Percentiles rank a stretch among this genome's conserved stretches.
These are phyloP conservation scores for Haplographium delicatum DNA, from an alignment of 495 filamentous ascomycete species.

Conservation along the genomic window DNA sequence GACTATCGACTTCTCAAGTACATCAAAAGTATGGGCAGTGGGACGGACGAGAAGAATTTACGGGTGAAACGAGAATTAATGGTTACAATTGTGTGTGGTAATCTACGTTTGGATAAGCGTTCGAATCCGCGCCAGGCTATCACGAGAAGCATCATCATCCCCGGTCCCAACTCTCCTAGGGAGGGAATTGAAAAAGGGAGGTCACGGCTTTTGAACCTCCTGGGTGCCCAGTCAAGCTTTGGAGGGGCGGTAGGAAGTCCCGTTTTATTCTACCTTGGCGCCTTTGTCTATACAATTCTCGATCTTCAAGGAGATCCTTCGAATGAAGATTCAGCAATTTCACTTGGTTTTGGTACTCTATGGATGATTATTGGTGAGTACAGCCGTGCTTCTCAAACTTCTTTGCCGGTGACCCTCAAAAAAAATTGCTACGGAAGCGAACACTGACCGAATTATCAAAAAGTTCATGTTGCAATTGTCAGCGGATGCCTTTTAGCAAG, in stretches of 20 bases:
- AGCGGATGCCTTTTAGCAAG: conserved; percentile 26
- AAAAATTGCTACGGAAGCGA: no score
- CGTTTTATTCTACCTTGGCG: conserved; percentile 41
- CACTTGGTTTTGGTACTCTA: conserved; percentile 11
- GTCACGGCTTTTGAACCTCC: conserved; percentile 11
- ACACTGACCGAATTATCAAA: no score
- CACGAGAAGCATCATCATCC: conserved; percentile 7
- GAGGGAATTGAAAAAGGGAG: conserved; percentile 4
- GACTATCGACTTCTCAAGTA: conserved; percentile 12
- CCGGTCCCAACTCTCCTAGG: neutral
- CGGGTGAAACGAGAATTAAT: conserved; percentile 10
- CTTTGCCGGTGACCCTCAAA: no score
- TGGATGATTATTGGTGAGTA: conserved; percentile 26
- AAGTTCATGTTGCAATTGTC: conserved; percentile 27
- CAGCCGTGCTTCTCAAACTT: no score
- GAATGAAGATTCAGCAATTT: conserved; percentile 34
- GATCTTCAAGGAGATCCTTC: conserved; percentile 29
- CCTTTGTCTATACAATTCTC: conserved; percentile 39
- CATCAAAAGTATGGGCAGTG: neutral
- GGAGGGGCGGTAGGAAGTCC: conserved; percentile 42
- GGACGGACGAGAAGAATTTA: neutral
- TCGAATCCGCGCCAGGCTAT: conserved; percentile 5
- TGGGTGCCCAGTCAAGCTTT: conserved; percentile 28
- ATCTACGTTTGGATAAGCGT: conserved; percentile 4
- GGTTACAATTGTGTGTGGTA: conserved; percentile 11